A percentile compares a stretch with the other conserved stretches of the same genome.
Evolutionary conservation across 345 rosid species (phyloP).

Genomic region (Sisymbrium altissimum): DNA sequence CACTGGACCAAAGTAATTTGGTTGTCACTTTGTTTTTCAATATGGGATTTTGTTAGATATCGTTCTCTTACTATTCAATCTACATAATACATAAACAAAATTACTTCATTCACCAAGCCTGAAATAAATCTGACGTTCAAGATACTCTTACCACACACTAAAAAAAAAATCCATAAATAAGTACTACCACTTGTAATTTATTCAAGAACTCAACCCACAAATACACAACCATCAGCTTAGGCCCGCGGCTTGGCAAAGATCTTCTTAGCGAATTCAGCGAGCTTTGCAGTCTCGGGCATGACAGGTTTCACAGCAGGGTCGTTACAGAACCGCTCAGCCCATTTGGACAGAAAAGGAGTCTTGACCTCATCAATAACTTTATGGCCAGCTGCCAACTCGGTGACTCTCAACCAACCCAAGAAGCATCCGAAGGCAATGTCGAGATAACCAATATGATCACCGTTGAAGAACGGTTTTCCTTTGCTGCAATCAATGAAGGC

Average conservation of each 20-base stretch:
- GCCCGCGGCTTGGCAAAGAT: conserved; percentile 25
- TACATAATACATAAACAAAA: neutral
- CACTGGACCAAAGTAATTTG: too few relatives aligned
- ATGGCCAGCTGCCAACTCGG: conserved; percentile 32
- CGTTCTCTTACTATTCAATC: neutral
- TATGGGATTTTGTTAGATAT: neutral
- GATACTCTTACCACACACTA: neutral
- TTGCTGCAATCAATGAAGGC: conserved; percentile 52
- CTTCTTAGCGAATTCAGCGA: conserved; percentile 45
- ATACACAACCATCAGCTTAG: conserved; percentile 1
- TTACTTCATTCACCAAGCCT: neutral
- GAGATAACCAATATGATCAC: conserved; percentile 55
- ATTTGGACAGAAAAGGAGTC: conserved; percentile 52
- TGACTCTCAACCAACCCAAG: conserved; percentile 61
- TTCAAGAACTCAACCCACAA: conserved; percentile 8
- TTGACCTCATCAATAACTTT: conserved; percentile 48
- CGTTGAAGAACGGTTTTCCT: conserved; percentile 75
- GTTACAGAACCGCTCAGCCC: conserved; percentile 61
- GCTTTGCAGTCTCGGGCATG: conserved; percentile 66
- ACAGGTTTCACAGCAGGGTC: conserved; percentile 59
- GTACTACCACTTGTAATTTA: neutral
- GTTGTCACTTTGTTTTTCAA: neutral
- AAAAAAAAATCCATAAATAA: neutral
- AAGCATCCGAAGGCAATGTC: conserved; percentile 65
- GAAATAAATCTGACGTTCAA: conserved; percentile 3